These are phyloP conservation scores for Oryza brachyantha DNA, from an alignment of 176 grass and related monocot species.

Conservation along the genomic window DNA sequence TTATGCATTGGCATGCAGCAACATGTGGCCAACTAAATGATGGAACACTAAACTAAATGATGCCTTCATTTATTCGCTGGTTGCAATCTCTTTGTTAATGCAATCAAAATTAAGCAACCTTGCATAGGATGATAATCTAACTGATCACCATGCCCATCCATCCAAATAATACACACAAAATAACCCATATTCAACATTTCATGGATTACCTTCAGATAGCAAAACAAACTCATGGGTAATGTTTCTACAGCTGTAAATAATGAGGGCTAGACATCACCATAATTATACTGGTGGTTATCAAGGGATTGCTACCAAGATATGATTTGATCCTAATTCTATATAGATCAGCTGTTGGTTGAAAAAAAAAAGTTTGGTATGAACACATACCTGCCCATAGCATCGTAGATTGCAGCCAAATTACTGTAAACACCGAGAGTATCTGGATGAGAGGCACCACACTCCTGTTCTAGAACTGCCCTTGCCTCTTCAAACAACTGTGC, in stretches of 20 bases:
- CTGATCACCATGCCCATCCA: neutral
- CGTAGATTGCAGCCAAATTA: constrained; percentile 95
- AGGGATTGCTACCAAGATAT: neutral
- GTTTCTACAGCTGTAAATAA: neutral
- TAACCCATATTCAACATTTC: constrained; percentile 10
- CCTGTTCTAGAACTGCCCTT: constrained; percentile 77
- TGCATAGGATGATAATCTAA: constrained; percentile 9
- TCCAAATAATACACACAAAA: neutral
- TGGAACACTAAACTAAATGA: constrained; percentile 17
- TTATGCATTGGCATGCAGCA: constrained; percentile 2
- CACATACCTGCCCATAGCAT: constrained; percentile 93
- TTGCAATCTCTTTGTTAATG: constrained; percentile 11
- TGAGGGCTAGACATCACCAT: neutral
- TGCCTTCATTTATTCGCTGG: neutral
- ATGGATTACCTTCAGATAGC: neutral
- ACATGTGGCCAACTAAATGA: constrained; percentile 15
- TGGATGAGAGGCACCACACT: constrained; percentile 70
- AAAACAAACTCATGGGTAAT: neutral
- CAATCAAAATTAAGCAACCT: neutral
- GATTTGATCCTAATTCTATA: neutral
- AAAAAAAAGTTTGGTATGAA: neutral
- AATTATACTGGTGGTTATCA: neutral
- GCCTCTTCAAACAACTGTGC: constrained; percentile 94
- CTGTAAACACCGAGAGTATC: constrained; percentile 95
- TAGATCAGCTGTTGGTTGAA: neutral